Evolutionary conservation across 805 yeast species (phyloP), one percentile per base, ranked within the genome.

Genomic region (Candida schatavii): DNA sequence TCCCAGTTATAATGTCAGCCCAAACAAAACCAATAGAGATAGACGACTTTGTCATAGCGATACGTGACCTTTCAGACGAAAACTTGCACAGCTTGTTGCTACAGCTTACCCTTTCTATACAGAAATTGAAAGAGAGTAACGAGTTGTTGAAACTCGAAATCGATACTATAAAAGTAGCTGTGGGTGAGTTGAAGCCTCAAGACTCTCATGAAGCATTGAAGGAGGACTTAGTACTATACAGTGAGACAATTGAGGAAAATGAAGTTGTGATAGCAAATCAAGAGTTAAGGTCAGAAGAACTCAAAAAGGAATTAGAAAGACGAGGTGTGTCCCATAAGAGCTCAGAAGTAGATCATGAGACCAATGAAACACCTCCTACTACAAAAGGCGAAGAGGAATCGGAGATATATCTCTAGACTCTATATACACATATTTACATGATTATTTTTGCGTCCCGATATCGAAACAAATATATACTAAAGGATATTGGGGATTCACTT

Each of bases 211-310:
- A 56, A 18, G 68, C 60, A 15, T 64, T 65, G 17, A 64, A 61
- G 3, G 67, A 66, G 10, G 88, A 83, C 51, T 53, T 65, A n/a
- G 56, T 62, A 13, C 52, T 84, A 13, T 83, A 75, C 58, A 55
- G 50, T 4, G 83, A 78, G n/a, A 71, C 82, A 7, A 68, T 81
- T 14, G 50, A 54, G 6, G 90, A 83, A 48, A 84, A 84, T 55
- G 59, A 66, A 10, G 54, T 56, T 2, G 85, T 82, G n/a, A 62
- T 82, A 18, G 50, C 56, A 2, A 81, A 76, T 51, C 83, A 81
- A 52, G 44, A 55, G 9, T 64, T 67, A 26, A 61, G 84, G 44
- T 53, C 80, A 3, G 62, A 59, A 2, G 68, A 70, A 0, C 52
- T 82, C 15, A 65, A 70, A 25, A 54, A 62, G 15, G 87, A 83